Conservation (phyloP, 2,329 filamentous ascomycete genomes). For the Chaetomiaceae sp. region DNA sequence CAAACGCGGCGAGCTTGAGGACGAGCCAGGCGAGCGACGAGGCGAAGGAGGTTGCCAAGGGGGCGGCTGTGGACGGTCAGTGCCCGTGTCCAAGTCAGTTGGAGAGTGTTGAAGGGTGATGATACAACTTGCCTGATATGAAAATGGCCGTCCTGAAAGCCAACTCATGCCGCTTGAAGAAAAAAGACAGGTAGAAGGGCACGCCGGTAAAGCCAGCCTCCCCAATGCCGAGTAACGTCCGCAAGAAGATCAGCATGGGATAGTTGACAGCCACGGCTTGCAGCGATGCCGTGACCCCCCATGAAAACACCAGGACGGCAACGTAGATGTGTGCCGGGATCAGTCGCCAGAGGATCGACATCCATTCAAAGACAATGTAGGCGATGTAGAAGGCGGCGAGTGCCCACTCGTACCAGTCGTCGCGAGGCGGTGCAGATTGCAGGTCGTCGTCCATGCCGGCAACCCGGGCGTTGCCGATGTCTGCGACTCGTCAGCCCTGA, state of each 20-base stretch:
- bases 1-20: slow-evolving; percentile 58
- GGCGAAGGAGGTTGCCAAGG: slow-evolving; percentile 75
- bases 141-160: slow-evolving; percentile 83
- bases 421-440: slow-evolving; percentile 43
- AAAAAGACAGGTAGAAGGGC: slow-evolving; percentile 61
- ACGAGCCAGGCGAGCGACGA: slow-evolving; percentile 77
- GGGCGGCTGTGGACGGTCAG: slow-evolving; percentile 57
- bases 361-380: slow-evolving; percentile 63
- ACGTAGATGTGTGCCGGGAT: slow-evolving; percentile 59
- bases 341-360: slow-evolving; percentile 58
- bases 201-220: slow-evolving; percentile 64
- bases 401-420: slow-evolving; percentile 56
- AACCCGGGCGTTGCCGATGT: slow-evolving; percentile 60
- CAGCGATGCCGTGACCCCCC: slow-evolving; percentile 74
- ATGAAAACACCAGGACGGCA: slow-evolving; percentile 62
- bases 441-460: slow-evolving; percentile 61
- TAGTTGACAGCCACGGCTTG: slow-evolving; percentile 65
- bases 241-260: slow-evolving; percentile 51
- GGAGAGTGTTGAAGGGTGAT: slow-evolving; percentile 32
- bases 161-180: slow-evolving; percentile 65
- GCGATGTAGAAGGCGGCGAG: slow-evolving; percentile 59
- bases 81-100: slow-evolving; percentile 29
- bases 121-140: slow-evolving; percentile 57
- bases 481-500: slow-evolving; percentile 24
- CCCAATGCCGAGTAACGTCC: slow-evolving; percentile 56